Base-by-base conservation (phyloP, 2,329 filamentous ascomycete species). In the Dissoconium aciculare region DNA sequence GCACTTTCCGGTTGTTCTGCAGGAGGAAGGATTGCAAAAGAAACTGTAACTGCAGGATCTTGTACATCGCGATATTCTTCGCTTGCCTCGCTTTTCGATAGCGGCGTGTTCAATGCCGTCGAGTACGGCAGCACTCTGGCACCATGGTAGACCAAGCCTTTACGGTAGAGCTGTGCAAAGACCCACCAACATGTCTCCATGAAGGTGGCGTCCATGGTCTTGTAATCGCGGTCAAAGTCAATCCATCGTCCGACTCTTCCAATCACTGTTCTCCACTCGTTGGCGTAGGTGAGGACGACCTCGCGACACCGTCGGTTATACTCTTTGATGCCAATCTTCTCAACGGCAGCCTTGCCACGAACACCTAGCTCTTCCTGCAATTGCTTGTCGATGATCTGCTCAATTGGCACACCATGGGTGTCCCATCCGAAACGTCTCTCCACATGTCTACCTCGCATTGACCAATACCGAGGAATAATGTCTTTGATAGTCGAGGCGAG, bases 111-210 rank as follows among this genome's bases (percentile, higher is more conserved):
- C 49, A 93, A 69, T 11, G 78, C 83, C 2, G 84, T 94, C 16
- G 83, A 93, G 57, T 89, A 95, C 9, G 87, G 87, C 81, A 95
- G 89, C 39, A 95, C 83, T 50, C 77, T 74, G 57, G 89, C 80
- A 26, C 83, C 85, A 44, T 83, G 79, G 55, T 94, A 95, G 33
- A 94, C 83, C 39, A 78, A 66, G 34, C 74, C 80, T 59, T 93
- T 92, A 46, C 92, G 80, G 54, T 82, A 91, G 14, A 94, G 67
- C 53, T 87, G 74, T 63, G 89, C 91, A 65, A 93, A 93, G 11
- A 89, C 79, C 85, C 87, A 94, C 87, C 87, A 95, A 42, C 81
- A 74, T 0, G 79, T 78, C 62, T 94, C 87, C 87, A 94, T 95
- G 60, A 91, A 95, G 12, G 65, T 75, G n/a, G 77, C 68, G 54